Conservation (phyloP, 2,329 filamentous ascomycete species). For the Ophiostoma montium region DNA sequence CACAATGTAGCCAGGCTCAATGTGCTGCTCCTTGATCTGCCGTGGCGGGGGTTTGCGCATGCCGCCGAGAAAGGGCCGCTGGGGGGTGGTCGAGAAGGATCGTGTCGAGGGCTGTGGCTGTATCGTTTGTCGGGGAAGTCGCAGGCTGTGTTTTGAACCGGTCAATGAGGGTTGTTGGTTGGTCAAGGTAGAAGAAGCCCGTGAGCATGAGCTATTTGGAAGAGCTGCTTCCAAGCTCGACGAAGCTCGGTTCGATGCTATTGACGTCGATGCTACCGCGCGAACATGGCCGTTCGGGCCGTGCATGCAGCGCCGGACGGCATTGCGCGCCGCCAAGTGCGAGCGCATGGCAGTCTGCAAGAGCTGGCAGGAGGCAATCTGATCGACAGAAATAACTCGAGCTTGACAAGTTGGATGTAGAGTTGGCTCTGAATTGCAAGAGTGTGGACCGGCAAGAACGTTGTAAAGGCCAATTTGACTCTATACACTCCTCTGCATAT, state of each 20-base stretch:
- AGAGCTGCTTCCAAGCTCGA: no score
- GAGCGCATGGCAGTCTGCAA: constrained; percentile 34
- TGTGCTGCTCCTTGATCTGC: constrained; percentile 44
- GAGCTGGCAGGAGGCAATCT: constrained; percentile 6
- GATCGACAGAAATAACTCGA: not conserved
- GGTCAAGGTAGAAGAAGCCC: no score
- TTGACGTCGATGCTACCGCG: not conserved
- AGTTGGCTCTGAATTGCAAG: no score
- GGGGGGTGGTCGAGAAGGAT: constrained; percentile 10
- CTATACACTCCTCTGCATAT: not conserved
- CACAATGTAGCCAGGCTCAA: constrained; percentile 56
- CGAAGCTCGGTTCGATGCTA: not conserved
- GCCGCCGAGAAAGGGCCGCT: constrained; percentile 44
- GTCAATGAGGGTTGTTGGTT: no score
- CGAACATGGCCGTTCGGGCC: not conserved
- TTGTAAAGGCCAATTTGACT: not conserved
- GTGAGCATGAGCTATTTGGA: no score
- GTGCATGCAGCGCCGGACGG: constrained; percentile 38
- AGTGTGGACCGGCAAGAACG: no score
- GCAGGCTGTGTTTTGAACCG: not conserved
- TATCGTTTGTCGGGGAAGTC: not conserved
- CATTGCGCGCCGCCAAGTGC: constrained; percentile 40
- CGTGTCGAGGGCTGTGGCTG: not conserved
- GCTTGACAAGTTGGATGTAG: not conserved
- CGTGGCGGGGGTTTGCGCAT: constrained; percentile 47